Evolutionary conservation across 2,329 filamentous ascomycete species (phyloP).

Genomic region (Stagonosporopsis chrysanthemi): DNA sequence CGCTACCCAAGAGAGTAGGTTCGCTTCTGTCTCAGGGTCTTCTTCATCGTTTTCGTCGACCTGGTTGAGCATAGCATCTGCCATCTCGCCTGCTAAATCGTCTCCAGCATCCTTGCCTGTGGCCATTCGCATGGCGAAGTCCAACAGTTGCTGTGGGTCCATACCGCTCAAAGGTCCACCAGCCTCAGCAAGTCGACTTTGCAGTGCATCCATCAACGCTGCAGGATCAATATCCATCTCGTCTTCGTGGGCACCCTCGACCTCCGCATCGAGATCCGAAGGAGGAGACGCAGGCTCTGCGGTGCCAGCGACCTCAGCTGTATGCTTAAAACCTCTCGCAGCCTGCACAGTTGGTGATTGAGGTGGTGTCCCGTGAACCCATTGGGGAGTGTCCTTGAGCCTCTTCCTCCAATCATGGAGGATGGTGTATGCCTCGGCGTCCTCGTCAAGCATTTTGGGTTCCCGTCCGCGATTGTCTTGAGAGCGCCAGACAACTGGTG

Average conservation of each 20-base stretch:
- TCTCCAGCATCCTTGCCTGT: conserved; percentile 51
- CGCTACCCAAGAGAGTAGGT: conserved; percentile 43
- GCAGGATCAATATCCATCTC: conserved; percentile 47
- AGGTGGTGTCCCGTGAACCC: conserved; percentile 30
- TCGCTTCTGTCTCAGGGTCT: conserved; percentile 39
- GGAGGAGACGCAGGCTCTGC: conserved; percentile 26
- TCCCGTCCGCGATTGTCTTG: conserved; percentile 34
- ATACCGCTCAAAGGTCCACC: conserved; percentile 49
- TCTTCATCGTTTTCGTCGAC: conserved; percentile 43
- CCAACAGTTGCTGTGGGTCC: conserved; percentile 53
- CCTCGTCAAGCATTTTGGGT: conserved; percentile 37
- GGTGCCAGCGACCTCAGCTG: conserved; percentile 12
- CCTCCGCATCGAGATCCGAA: conserved; percentile 22
- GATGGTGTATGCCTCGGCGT: conserved; percentile 48
- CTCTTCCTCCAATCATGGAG: conserved; percentile 56
- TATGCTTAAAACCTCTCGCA: conserved; percentile 15
- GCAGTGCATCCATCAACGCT: conserved; percentile 48
- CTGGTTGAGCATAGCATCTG: conserved; percentile 52
- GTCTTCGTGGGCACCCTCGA: conserved; percentile 25
- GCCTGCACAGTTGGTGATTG: conserved; percentile 21
- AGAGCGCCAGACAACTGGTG: conserved; percentile 47
- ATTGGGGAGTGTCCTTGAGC: conserved; percentile 41
- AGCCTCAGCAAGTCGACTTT: conserved; percentile 43
- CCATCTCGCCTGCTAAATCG: conserved; percentile 53
- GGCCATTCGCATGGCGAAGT: conserved; percentile 56